Evolutionary conservation across 2,329 filamentous ascomycete genomes (phyloP).

Genomic region (Sodiomyces alkalinus): DNA sequence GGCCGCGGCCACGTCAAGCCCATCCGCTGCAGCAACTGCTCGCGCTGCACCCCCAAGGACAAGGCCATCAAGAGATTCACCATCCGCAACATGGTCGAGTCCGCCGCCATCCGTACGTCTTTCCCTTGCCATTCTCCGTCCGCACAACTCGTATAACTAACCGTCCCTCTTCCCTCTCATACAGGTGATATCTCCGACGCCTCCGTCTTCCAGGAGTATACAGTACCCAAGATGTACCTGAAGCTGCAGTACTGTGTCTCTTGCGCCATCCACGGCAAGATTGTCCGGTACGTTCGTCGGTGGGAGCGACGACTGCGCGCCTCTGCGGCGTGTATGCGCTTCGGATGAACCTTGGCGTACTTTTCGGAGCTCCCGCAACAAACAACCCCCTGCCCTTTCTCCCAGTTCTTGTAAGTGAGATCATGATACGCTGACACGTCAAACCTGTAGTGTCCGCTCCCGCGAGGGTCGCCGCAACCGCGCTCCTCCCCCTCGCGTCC

Average conservation of each 20-base stretch:
- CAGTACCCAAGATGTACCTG: conserved; percentile 99
- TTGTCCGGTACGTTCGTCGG: conserved; percentile 84
- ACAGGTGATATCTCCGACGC: conserved; percentile 99
- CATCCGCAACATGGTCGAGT: conserved; percentile 99
- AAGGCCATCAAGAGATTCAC: conserved; percentile 99
- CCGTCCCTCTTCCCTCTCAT: too few species aligned
- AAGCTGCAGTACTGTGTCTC: conserved; percentile 99
- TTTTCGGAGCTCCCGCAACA: too few species aligned
- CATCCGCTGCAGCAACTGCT: conserved; percentile 66
- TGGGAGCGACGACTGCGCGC: conserved; percentile 42
- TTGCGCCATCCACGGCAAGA: conserved; percentile 99
- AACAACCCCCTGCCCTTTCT: conserved; percentile 3
- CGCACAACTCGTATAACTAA: conserved; percentile 7
- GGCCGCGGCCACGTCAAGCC: conserved; percentile 99
- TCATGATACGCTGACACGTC: not conserved
- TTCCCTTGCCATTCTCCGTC: not conserved
- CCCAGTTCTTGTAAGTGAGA: not conserved
- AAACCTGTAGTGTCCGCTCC: conserved; percentile 75
- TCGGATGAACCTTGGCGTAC: conserved; percentile 48
- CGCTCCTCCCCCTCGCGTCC: conserved; percentile 88
- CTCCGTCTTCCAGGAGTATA: conserved; percentile 98
- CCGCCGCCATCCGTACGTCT: conserved; percentile 93
- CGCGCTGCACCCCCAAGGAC: conserved; percentile 90
- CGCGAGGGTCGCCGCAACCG: conserved; percentile 96
- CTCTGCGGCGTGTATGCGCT: conserved; percentile 26